Percentiles rank a stretch among this genome's conserved stretches.
phyloP scores from a whole-genome alignment of 2,329 filamentous ascomycete genomes.

The Huntiella omanensis region DNA sequence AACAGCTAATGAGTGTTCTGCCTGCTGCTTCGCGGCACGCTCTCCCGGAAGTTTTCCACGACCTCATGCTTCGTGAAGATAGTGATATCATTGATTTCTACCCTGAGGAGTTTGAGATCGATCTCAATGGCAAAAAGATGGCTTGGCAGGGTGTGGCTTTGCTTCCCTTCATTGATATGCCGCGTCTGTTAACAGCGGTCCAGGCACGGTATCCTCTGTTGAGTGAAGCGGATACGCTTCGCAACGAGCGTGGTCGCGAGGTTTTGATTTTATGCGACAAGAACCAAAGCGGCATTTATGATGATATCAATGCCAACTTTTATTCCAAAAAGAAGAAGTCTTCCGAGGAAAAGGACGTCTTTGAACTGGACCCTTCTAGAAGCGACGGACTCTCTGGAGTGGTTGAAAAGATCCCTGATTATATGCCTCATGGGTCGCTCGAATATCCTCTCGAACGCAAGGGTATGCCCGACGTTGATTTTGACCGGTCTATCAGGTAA shows the following conservation, averaged over 20 bases:
- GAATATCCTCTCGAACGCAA: constrained; percentile 56
- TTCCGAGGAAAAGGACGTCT: constrained; percentile 31
- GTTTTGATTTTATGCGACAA: constrained; percentile 69
- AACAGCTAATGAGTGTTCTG: constrained; percentile 95
- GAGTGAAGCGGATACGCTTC: constrained; percentile 52
- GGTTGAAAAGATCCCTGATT: constrained; percentile 64
- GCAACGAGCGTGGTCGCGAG: constrained; percentile 67
- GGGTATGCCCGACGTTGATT: constrained; percentile 58
- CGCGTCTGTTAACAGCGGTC: constrained; percentile 65
- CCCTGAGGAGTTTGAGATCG: constrained; percentile 79
- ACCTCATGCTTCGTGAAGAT: constrained; percentile 71
- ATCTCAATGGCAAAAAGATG: constrained; percentile 95
- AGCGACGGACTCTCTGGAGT: constrained; percentile 65
- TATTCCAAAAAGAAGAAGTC: constrained; percentile 65
- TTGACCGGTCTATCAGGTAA: constrained; percentile 69
- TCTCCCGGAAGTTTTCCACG: constrained; percentile 72
- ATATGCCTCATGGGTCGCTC: constrained; percentile 70
- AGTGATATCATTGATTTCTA: constrained; percentile 97
- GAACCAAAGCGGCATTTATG: constrained; percentile 54
- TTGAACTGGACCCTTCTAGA: constrained; percentile 54
- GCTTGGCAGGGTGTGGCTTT: constrained; percentile 93
- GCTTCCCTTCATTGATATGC: constrained; percentile 90
- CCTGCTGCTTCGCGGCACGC: constrained; percentile 85
- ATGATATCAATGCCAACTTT: constrained; percentile 66
- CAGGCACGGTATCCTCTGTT: constrained; percentile 64